These are phyloP conservation scores for Aschersonia sp. DNA, from an alignment of 2,329 filamentous ascomycete species.

Conservation along the genomic window DNA sequence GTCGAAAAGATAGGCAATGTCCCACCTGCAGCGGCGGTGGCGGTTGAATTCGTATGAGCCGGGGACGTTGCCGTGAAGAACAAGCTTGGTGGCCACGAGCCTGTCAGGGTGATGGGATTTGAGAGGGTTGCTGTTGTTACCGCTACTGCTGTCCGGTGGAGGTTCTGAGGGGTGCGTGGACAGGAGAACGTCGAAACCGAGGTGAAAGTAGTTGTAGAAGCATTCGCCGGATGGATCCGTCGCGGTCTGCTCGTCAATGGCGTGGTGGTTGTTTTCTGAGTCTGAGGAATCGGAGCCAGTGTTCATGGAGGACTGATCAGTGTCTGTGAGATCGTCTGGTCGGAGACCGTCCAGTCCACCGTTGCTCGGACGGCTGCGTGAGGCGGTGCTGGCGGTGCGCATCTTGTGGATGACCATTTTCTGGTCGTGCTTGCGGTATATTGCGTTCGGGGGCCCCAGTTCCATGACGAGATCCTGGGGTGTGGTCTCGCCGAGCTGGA, in stretches of 20 bases:
- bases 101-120: slow-evolving; percentile 39
- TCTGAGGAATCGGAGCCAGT: slow-evolving; percentile 55
- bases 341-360: slow-evolving; percentile 22
- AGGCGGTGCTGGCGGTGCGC: slow-evolving; percentile 38
- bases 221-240: slow-evolving; percentile 52
- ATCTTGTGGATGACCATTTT: slow-evolving; percentile 73
- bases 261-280: slow-evolving; percentile 29
- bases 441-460: slow-evolving; percentile 83
- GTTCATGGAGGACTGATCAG: slow-evolving; percentile 60
- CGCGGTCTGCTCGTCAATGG: slow-evolving; percentile 38
- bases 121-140: slow-evolving; percentile 15
- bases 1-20: slow-evolving; percentile 44
- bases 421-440: slow-evolving; percentile 83
- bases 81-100: slow-evolving; percentile 77
- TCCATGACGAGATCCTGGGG: slow-evolving; percentile 85
- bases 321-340: slow-evolving; percentile 49
- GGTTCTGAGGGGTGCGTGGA: slow-evolving; percentile 52
- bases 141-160: slow-evolving; percentile 26
- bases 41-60: slow-evolving; percentile 96
- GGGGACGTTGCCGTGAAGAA: slow-evolving; percentile 87
- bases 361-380: slow-evolving; percentile 28
- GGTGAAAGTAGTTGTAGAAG: slow-evolving; percentile 96
- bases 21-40: slow-evolving; percentile 80
- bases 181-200: slow-evolving; percentile 88
- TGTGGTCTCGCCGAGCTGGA: slow-evolving; percentile 72